A percentile compares a stretch with the other conserved stretches of the same genome.
phyloP scores from a whole-genome alignment of 2,329 filamentous ascomycete species.

The Trichocomaceae sp. region DNA sequence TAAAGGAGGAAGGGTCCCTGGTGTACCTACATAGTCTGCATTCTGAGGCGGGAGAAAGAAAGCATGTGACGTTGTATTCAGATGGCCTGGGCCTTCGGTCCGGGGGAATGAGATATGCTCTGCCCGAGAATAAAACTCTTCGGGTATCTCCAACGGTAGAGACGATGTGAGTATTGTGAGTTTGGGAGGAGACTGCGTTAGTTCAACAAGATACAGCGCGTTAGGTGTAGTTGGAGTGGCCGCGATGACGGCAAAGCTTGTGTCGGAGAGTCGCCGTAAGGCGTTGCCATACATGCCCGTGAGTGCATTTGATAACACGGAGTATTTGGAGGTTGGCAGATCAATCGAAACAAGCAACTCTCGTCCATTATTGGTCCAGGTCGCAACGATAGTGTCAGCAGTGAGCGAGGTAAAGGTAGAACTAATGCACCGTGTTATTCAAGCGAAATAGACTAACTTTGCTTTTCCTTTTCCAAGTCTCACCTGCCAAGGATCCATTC shows the following conservation, averaged over 20 bases:
- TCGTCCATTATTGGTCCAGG: constrained; percentile 27
- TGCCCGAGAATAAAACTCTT: constrained; percentile 32
- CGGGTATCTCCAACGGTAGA: constrained; percentile 5
- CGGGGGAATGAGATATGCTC: constrained; percentile 33
- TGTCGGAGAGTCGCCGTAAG: constrained; percentile 30
- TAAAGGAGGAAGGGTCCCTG: constrained; percentile 41
- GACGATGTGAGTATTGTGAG: constrained; percentile 3
- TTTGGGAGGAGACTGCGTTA: constrained; percentile 3
- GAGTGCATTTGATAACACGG: constrained; percentile 27
- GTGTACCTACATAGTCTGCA: constrained; percentile 35
- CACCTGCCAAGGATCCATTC: constrained; percentile 28
- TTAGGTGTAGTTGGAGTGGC: constrained; percentile 11
- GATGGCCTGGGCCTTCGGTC: constrained; percentile 20
- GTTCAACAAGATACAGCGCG: constrained; percentile 3
- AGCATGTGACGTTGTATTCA: constrained; percentile 31
- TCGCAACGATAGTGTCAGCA: constrained; percentile 30
- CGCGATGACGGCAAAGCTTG: constrained; percentile 35
- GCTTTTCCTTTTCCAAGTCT: background rate
- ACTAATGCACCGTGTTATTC: background rate
- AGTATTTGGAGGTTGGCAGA: constrained; percentile 25
- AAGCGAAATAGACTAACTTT: background rate
- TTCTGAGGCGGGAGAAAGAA: constrained; percentile 49
- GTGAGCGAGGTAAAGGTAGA: constrained; percentile 36
- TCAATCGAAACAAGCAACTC: constrained; percentile 36
- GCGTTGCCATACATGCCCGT: constrained; percentile 31